Conservation (phyloP, 306 rosid genomes). For the Begonia peltatifolia region DNA sequence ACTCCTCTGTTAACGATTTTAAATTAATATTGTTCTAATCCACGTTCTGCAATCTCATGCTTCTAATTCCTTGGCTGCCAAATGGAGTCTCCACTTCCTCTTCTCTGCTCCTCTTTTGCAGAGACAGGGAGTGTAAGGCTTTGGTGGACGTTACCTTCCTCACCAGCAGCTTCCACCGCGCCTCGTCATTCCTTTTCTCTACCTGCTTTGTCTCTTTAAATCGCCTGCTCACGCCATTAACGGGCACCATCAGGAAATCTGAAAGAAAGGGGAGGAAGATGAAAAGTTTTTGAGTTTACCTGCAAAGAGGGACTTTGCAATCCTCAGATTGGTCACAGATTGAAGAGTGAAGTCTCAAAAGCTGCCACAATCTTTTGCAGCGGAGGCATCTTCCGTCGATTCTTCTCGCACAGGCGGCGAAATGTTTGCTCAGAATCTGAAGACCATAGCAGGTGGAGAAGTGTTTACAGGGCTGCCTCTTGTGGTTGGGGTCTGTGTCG, state of each 20-base stretch:
- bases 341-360: slow-evolving; percentile 42
- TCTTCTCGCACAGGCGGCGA: slow-evolving; percentile 29
- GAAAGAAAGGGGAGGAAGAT: neutral
- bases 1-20: too few relatives aligned
- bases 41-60: neutral
- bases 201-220: slow-evolving; percentile 27
- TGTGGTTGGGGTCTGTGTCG: slow-evolving; percentile 26
- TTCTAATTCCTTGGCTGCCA: neutral
- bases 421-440: slow-evolving; percentile 36
- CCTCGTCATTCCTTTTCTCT: slow-evolving; percentile 31
- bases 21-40: too few relatives aligned
- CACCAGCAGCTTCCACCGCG: slow-evolving; percentile 32
- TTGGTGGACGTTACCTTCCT: slow-evolving; percentile 25
- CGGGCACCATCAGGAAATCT: too few relatives aligned
- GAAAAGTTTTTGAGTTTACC: slow-evolving; percentile 11
- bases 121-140: neutral
- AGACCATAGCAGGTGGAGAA: slow-evolving; percentile 46
- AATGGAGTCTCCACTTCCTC: neutral
- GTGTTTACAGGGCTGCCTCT: slow-evolving; percentile 18
- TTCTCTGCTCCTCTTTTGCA: slow-evolving; percentile 5
- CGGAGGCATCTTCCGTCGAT: slow-evolving; percentile 40
- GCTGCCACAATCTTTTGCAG: slow-evolving; percentile 59
- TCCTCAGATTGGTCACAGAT: slow-evolving; percentile 28
- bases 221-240: slow-evolving; percentile 12
- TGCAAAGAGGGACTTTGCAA: slow-evolving; percentile 49